These are phyloP conservation scores for Macrophomina tecta DNA, from an alignment of 2,329 filamentous ascomycete genomes.

Conservation along the genomic window DNA sequence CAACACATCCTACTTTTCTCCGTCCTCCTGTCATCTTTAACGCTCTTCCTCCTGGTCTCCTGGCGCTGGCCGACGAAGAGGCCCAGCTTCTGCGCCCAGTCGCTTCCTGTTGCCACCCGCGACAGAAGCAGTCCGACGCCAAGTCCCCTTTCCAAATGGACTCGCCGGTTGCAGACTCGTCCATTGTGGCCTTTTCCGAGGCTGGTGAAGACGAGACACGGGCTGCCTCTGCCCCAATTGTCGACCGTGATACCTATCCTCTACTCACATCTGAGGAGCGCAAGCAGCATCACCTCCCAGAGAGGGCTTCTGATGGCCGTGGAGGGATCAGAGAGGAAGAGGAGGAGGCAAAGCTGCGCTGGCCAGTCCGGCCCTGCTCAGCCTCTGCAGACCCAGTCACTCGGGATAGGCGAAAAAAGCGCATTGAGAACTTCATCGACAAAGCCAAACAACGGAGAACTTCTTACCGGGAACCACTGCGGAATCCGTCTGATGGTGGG, in stretches of 20 bases:
- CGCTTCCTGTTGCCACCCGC: neutral
- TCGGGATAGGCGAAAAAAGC: slow-evolving; percentile 9
- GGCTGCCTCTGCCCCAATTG: slow-evolving; percentile 2
- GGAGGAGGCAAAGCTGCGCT: neutral
- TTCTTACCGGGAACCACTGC: slow-evolving; percentile 13
- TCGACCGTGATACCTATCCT: slow-evolving; percentile 11
- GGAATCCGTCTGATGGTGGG: neutral
- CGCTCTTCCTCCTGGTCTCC: neutral
- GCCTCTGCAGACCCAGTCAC: slow-evolving; percentile 26
- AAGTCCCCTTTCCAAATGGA: neutral
- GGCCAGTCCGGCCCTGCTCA: slow-evolving; percentile 21
- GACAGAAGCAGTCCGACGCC: neutral
- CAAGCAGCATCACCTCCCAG: neutral
- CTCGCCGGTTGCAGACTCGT: neutral
- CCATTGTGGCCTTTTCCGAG: neutral
- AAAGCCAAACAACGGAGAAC: slow-evolving; percentile 19
- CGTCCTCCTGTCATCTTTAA: neutral
- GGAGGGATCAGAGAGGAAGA: neutral
- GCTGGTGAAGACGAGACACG: neutral
- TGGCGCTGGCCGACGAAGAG: neutral
- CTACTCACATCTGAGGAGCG: slow-evolving; percentile 5
- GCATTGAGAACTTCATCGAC: slow-evolving; percentile 19
- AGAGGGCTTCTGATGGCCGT: slow-evolving; percentile 9
- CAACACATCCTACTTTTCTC: neutral
- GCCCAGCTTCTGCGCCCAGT: neutral